A percentile compares a stretch with the other conserved stretches of the same genome.
Conservation (phyloP, 306 rosid genomes). For the Vigna nakashimae region DNA sequence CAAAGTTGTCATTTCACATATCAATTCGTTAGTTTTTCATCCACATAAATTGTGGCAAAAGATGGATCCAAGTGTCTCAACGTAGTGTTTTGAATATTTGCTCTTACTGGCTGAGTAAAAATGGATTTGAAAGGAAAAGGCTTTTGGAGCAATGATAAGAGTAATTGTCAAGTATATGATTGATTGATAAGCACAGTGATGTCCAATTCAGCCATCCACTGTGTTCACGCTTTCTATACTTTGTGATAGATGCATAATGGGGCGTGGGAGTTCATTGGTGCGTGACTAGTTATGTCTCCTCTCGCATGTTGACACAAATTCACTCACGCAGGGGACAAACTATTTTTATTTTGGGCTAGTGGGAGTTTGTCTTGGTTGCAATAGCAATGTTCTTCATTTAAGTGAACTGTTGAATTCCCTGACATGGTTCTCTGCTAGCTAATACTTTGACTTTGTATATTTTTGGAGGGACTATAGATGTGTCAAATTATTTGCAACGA, state of each 20-base stretch:
- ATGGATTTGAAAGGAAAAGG: slow-evolving; percentile 7
- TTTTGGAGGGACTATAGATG: slow-evolving; percentile 29
- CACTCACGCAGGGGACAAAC: neutral
- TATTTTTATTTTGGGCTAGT: slow-evolving; percentile 18
- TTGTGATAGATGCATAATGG: slow-evolving; percentile 16
- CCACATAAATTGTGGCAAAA: slow-evolving; percentile 19
- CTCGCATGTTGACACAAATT: slow-evolving; percentile 28
- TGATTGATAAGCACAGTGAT: slow-evolving; percentile 21
- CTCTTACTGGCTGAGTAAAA: neutral
- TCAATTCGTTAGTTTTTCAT: slow-evolving; percentile 5
- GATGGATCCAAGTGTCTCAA: slow-evolving; percentile 7
- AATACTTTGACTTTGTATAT: slow-evolving; percentile 37
- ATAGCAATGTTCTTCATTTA: slow-evolving; percentile 4
- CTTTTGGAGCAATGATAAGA: slow-evolving; percentile 8
- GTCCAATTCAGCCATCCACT: slow-evolving; percentile 5
- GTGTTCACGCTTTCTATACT: slow-evolving; percentile 20
- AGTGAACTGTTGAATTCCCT: slow-evolving; percentile 20
- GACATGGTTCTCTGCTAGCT: slow-evolving; percentile 19
- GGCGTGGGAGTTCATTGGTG: slow-evolving; percentile 16
- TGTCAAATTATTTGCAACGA: slow-evolving; percentile 10
- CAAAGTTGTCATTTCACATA: slow-evolving; percentile 11
- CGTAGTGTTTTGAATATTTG: slow-evolving; percentile 20
- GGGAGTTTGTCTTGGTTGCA: slow-evolving; percentile 29
- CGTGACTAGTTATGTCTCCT: neutral
- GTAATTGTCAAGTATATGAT: slow-evolving; percentile 28